phyloP scores from a whole-genome alignment of 148 eudicot species.

The Silene uniflora region DNA sequence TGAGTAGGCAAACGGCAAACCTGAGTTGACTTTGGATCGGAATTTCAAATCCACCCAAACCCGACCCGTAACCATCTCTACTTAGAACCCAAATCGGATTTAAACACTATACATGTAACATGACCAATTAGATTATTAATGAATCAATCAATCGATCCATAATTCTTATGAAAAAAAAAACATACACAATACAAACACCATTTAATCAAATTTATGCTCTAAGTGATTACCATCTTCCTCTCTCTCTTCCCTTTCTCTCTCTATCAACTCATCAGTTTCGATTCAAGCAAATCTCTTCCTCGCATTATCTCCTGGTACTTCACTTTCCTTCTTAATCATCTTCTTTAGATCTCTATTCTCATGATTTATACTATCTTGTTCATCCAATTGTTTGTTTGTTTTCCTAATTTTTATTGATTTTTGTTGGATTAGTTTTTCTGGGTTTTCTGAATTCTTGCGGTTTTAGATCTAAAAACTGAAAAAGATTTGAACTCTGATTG shows the following conservation, averaged over 20 bases:
- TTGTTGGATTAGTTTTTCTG: neutral
- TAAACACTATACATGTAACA: too few species aligned
- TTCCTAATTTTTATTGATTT: neutral
- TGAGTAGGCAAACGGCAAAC: too few species aligned
- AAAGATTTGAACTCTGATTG: neutral
- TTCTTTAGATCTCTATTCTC: constrained; percentile 3
- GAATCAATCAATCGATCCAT: too few species aligned
- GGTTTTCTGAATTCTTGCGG: neutral
- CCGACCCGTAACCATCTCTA: too few species aligned
- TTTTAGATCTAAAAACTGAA: constrained; percentile 15
- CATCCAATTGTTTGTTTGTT: neutral
- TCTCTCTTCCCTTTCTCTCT: neutral
- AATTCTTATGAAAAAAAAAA: too few species aligned
- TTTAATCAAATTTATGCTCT: neutral
- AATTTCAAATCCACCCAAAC: too few species aligned
- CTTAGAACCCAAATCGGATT: too few species aligned
- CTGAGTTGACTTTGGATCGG: too few species aligned
- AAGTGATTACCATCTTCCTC: neutral
- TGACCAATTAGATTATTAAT: too few species aligned
- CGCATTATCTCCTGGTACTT: constrained; percentile 1
- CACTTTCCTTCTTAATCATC: neutral
- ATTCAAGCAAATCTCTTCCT: neutral
- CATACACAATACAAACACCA: neutral
- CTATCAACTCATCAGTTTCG: constrained; percentile 12
- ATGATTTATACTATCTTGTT: neutral